Evolutionary conservation across 257 asterid species (phyloP).

Genomic region (Jacaranda mimosifolia): DNA sequence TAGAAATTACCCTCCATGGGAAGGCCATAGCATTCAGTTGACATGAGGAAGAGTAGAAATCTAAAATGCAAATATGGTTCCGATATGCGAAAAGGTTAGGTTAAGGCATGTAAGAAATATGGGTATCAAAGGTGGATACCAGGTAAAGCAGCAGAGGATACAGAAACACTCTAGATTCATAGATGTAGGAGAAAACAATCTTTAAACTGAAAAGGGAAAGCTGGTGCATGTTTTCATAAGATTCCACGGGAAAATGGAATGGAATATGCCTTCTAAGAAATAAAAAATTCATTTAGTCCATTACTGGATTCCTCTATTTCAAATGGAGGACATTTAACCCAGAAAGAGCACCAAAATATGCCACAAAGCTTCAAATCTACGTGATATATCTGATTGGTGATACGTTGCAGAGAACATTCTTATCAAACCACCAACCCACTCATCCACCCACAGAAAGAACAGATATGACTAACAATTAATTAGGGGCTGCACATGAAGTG

Average conservation of each 20-base stretch:
- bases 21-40: neutral
- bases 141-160: neutral
- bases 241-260: slow-evolving; percentile 4
- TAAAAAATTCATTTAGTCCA: slow-evolving; percentile 13
- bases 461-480: neutral
- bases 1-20: neutral
- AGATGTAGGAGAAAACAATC: slow-evolving; percentile 6
- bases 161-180: neutral
- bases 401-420: no score
- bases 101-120: neutral
- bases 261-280: neutral
- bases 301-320: neutral
- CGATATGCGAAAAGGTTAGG: neutral
- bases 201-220: slow-evolving; percentile 8
- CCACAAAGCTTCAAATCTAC: neutral
- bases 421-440: neutral
- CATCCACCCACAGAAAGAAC: no score
- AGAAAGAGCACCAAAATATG: slow-evolving; percentile 7
- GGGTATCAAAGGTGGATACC: neutral
- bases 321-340: slow-evolving; percentile 7
- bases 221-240: slow-evolving; percentile 10
- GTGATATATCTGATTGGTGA: neutral
- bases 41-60: neutral
- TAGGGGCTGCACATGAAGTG: neutral
- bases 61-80: neutral